A percentile compares a stretch with the other conserved stretches of the same genome.
phyloP scores from a whole-genome alignment of 2,329 filamentous ascomycete genomes.

The Neophaeococcomyces aloes region DNA sequence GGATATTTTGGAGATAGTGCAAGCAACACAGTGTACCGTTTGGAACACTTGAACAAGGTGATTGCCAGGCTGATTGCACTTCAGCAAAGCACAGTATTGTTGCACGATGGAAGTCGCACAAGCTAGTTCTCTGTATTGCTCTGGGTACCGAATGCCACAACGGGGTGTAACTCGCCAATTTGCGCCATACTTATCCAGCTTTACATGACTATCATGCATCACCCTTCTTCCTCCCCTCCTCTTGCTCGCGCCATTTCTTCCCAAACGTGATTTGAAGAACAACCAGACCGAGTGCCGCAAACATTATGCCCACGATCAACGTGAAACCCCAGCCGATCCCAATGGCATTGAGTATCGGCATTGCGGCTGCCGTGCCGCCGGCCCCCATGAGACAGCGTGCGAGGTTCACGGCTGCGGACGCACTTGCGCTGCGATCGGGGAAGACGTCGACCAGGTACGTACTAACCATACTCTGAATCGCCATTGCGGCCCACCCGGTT shows the following conservation, averaged over 20 bases:
- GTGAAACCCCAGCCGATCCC: slow-evolving; percentile 40
- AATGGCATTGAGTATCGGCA: slow-evolving; percentile 38
- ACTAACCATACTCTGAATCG: slow-evolving; percentile 39
- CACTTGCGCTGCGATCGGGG: slow-evolving; percentile 38
- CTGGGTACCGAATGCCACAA: too few species aligned
- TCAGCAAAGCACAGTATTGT: too few species aligned
- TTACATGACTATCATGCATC: too few species aligned
- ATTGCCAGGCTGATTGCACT: too few species aligned
- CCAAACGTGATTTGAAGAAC: slow-evolving; percentile 37
- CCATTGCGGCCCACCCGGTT: slow-evolving; percentile 43
- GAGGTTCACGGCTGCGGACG: slow-evolving; percentile 44
- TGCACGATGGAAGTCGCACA: too few species aligned
- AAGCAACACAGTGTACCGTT: too few species aligned
- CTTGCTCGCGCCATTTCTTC: slow-evolving; percentile 28
- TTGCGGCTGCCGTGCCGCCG: slow-evolving; percentile 40
- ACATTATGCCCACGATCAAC: slow-evolving; percentile 31
- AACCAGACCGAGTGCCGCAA: slow-evolving; percentile 38
- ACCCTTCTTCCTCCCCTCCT: slow-evolving; percentile 1
- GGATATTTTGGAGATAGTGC: too few species aligned
- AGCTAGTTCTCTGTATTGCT: too few species aligned
- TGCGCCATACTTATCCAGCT: too few species aligned
- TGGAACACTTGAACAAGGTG: too few species aligned
- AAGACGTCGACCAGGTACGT: slow-evolving; percentile 47
- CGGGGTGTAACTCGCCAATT: too few species aligned
- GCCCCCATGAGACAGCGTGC: slow-evolving; percentile 43